A percentile compares a stretch with the other conserved stretches of the same genome.
phyloP scores from a whole-genome alignment of 345 rosid genomes.

The Camelina hispida region DNA sequence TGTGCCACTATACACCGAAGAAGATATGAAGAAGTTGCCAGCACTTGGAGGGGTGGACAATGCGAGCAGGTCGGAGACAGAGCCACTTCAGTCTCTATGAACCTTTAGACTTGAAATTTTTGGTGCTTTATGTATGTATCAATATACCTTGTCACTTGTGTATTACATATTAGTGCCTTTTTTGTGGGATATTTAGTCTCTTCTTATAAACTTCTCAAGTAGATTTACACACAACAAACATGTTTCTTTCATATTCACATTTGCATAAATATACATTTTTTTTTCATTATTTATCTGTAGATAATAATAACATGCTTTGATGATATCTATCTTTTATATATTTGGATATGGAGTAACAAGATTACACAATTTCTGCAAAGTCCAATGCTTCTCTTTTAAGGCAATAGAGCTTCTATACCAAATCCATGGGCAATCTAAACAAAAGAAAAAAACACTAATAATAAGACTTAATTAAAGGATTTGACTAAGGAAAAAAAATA shows the following conservation, averaged over 20 bases:
- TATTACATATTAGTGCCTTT: conserved; percentile 26
- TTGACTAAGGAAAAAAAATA: too few relatives aligned
- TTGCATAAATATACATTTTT: not conserved
- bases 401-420: too few relatives aligned
- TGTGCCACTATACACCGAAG: conserved; percentile 66
- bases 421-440: too few relatives aligned
- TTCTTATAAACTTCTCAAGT: not conserved
- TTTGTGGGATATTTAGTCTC: not conserved
- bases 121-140: conserved; percentile 34
- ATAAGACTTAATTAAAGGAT: too few relatives aligned
- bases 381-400: too few relatives aligned
- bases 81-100: conserved; percentile 47
- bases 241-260: not conserved
- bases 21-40: conserved; percentile 57
- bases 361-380: too few relatives aligned
- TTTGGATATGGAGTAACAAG: too few relatives aligned
- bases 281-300: not conserved
- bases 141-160: conserved; percentile 11
- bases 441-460: too few relatives aligned
- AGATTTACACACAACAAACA: not conserved
- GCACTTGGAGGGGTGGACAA: conserved; percentile 63
- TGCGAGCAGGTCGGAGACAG: conserved; percentile 56
- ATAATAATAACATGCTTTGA: not conserved
- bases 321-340: not conserved
- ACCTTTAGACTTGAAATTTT: not conserved